Conservation (phyloP, 805 yeast genomes). For the Phaffomyces antillensis region DNA sequence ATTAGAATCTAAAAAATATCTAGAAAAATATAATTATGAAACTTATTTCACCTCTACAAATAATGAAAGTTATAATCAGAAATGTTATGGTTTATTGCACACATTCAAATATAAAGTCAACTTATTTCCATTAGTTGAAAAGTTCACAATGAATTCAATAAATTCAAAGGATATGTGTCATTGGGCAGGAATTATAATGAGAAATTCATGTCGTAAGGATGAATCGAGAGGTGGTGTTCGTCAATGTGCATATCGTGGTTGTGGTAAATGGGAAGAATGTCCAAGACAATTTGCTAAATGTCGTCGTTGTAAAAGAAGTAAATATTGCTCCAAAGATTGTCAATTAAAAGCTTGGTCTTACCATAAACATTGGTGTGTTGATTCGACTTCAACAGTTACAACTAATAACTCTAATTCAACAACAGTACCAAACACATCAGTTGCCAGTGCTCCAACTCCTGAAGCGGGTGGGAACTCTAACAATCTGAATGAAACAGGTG, state of each 20-base stretch:
- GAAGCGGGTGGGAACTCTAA: not conserved
- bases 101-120: constrained; percentile 31
- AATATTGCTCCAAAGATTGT: constrained; percentile 89
- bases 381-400: constrained; percentile 14
- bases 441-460: not conserved
- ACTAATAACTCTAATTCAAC: not conserved
- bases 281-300: constrained; percentile 95
- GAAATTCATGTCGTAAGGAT: constrained; percentile 90
- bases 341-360: constrained; percentile 88
- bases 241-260: constrained; percentile 88
- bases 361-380: constrained; percentile 88
- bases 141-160: constrained; percentile 62
- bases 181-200: constrained; percentile 98
- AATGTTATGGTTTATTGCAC: not conserved
- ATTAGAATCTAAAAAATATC: constrained; percentile 14
- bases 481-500: not conserved
- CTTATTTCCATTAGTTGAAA: constrained; percentile 86
- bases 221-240: constrained; percentile 83
- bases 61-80: not conserved
- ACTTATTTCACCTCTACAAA: constrained; percentile 27
- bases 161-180: constrained; percentile 78
- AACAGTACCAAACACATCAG: constrained; percentile 1
- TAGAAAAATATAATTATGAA: constrained; percentile 38
- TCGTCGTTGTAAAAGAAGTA: constrained; percentile 87
- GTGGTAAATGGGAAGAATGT: constrained; percentile 89